Evolutionary conservation across 2,329 filamentous ascomycete genomes (phyloP).

Genomic region (Nemania sp.): DNA sequence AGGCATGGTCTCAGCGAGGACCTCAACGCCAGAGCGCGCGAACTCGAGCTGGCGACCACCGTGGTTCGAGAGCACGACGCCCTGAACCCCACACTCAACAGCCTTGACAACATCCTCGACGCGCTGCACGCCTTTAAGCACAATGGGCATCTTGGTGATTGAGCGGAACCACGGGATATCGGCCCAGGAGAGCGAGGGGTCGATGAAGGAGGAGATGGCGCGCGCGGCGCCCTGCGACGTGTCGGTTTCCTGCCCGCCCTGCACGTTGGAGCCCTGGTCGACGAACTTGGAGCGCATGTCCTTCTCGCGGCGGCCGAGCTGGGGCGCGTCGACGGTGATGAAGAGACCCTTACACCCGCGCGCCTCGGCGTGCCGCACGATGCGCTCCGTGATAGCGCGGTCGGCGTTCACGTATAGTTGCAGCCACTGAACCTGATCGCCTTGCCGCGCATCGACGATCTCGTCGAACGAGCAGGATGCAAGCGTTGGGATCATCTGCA

Average conservation of each 20-base stretch:
- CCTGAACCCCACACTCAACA: constrained; percentile 83
- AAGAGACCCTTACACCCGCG: constrained; percentile 96
- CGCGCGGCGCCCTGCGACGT: constrained; percentile 91
- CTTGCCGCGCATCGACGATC: constrained; percentile 85
- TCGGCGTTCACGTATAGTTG: constrained; percentile 99
- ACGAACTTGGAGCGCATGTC: constrained; percentile 96
- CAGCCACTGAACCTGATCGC: constrained; percentile 92
- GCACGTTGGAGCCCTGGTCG: constrained; percentile 85
- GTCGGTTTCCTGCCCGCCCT: constrained; percentile 80
- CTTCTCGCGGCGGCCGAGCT: constrained; percentile 94
- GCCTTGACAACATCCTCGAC: constrained; percentile 94
- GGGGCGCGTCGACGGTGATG: constrained; percentile 97
- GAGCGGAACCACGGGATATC: constrained; percentile 93
- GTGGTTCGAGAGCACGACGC: constrained; percentile 95
- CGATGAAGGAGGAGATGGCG: constrained; percentile 96
- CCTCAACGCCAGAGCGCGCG: constrained; percentile 87
- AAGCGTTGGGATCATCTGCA: constrained; percentile 98
- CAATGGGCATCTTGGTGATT: constrained; percentile 93
- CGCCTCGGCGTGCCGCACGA: constrained; percentile 90
- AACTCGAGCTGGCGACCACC: constrained; percentile 95
- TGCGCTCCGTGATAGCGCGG: constrained; percentile 86
- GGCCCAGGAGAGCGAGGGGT: constrained; percentile 91
- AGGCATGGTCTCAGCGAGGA: constrained; percentile 94
- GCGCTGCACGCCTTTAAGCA: constrained; percentile 95
- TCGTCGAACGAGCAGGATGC: constrained; percentile 98